Conservation (phyloP, 2,329 filamentous ascomycete species). For the Monosporascus ibericus region DNA sequence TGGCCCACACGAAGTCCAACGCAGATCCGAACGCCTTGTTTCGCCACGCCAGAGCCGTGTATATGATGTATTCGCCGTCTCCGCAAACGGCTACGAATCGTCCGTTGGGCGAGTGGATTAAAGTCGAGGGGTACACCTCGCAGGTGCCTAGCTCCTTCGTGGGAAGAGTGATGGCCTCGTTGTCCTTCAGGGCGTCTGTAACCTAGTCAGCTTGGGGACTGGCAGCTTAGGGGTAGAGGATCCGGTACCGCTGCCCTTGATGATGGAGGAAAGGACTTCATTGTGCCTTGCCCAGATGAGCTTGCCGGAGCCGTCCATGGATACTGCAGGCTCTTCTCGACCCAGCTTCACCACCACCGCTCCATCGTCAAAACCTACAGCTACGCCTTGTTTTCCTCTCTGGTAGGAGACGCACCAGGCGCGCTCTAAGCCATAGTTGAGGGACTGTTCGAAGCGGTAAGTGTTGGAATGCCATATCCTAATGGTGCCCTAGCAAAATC, state of each 20-base stretch:
- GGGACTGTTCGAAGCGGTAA: conserved; percentile 88
- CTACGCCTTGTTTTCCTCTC: conserved; percentile 87
- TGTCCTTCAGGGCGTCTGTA: conserved; percentile 79
- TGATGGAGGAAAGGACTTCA: conserved; percentile 89
- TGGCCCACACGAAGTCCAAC: conserved; percentile 93
- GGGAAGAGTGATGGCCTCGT: conserved; percentile 75
- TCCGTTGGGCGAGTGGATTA: conserved; percentile 93
- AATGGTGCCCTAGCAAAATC: conserved; percentile 55
- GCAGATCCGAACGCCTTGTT: conserved; percentile 97
- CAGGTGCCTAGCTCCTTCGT: conserved; percentile 94
- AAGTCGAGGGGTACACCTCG: conserved; percentile 92
- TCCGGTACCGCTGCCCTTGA: conserved; percentile 70
- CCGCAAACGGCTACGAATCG: conserved; percentile 77
- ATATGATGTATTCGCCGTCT: conserved; percentile 98
- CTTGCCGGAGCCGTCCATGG: conserved; percentile 95
- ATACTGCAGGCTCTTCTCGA: conserved; percentile 92
- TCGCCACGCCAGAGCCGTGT: conserved; percentile 91
- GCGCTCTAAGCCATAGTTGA: conserved; percentile 92
- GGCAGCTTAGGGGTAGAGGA: neutral
- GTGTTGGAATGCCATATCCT: conserved; percentile 99
- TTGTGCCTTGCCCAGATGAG: conserved; percentile 94
- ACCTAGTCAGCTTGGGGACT: conserved; percentile 21
- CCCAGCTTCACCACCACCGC: conserved; percentile 98
- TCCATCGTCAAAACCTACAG: conserved; percentile 95
- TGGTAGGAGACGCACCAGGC: conserved; percentile 98